Conservation (phyloP, 495 filamentous ascomycete species). For the Talaromyces thailandensis region DNA sequence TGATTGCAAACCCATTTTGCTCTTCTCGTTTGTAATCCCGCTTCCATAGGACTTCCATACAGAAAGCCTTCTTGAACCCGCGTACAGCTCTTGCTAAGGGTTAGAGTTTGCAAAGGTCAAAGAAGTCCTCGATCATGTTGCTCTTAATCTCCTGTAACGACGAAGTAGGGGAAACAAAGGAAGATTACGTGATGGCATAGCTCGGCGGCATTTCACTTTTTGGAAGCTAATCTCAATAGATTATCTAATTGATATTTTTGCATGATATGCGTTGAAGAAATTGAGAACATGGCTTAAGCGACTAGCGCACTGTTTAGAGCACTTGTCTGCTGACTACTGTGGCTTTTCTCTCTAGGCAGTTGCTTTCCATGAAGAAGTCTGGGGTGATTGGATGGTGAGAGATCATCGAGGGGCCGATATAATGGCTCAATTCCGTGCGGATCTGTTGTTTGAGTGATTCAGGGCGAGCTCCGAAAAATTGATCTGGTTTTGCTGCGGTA, state of each 20-base stretch:
- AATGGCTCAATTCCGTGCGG: background rate
- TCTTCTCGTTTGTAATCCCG: background rate
- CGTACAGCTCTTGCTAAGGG: constrained; percentile 2
- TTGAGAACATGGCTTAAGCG: background rate
- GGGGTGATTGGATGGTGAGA: background rate
- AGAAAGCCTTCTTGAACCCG: background rate
- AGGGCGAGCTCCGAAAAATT: background rate
- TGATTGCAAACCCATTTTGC: constrained; percentile 1
- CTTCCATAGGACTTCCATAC: background rate
- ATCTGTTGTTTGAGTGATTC: background rate
- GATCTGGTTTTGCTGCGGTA: background rate
- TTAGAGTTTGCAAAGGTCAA: constrained; percentile 3
- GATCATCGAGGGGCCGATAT: background rate
- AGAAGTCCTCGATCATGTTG: constrained; percentile 4
- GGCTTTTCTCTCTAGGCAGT: background rate
- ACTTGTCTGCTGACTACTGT: background rate
- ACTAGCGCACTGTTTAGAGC: background rate
- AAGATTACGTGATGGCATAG: no score
- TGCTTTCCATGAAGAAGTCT: background rate
- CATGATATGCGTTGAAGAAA: no score
- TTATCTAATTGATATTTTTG: no score
- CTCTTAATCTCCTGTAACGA: background rate
- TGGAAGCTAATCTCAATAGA: no score
- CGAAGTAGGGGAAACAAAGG: background rate
- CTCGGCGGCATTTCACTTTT: no score